A percentile compares a stretch with the other conserved stretches of the same genome.
Conservation (phyloP, 177 flowering plant genomes). For the Vitis hybrid region DNA sequence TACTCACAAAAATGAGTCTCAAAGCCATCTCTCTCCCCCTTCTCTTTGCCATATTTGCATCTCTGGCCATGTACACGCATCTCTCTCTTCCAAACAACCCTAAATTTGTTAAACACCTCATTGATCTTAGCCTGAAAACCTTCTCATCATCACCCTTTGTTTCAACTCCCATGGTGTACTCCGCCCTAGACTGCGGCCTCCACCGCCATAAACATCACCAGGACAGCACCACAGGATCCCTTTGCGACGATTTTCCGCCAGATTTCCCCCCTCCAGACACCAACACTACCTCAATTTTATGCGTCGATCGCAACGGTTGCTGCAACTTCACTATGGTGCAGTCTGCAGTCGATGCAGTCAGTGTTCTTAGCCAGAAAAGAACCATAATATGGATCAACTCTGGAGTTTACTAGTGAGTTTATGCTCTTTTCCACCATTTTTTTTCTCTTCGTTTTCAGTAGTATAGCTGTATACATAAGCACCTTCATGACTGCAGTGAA, state of each 20-base stretch:
- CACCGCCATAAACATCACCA: slow-evolving; percentile 29
- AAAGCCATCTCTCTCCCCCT: slow-evolving; percentile 17
- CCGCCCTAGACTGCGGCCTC: slow-evolving; percentile 17
- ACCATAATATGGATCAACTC: slow-evolving; percentile 79
- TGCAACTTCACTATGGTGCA: slow-evolving; percentile 90
- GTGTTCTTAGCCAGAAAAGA: slow-evolving; percentile 46
- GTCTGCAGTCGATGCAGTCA: slow-evolving; percentile 74
- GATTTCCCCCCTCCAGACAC: slow-evolving; percentile 66
- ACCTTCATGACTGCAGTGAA: slow-evolving; percentile 43
- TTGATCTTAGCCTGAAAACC: slow-evolving; percentile 8
- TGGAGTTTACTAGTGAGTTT: slow-evolving; percentile 78
- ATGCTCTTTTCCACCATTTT: background rate
- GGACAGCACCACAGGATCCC: slow-evolving; percentile 17
- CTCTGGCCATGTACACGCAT: slow-evolving; percentile 26
- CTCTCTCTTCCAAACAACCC: slow-evolving; percentile 14
- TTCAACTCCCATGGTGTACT: slow-evolving; percentile 3
- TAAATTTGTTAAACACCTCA: slow-evolving; percentile 14
- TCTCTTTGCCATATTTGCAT: slow-evolving; percentile 33
- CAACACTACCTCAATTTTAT: slow-evolving; percentile 52
- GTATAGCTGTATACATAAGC: background rate
- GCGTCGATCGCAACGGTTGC: slow-evolving; percentile 85
- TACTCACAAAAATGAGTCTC: slow-evolving; percentile 12
- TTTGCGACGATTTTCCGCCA: slow-evolving; percentile 67
- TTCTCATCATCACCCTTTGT: slow-evolving; percentile 19
- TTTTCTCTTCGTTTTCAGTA: background rate